Conservation (phyloP, 106 monocot species). For the Narthecium ossifragum region DNA sequence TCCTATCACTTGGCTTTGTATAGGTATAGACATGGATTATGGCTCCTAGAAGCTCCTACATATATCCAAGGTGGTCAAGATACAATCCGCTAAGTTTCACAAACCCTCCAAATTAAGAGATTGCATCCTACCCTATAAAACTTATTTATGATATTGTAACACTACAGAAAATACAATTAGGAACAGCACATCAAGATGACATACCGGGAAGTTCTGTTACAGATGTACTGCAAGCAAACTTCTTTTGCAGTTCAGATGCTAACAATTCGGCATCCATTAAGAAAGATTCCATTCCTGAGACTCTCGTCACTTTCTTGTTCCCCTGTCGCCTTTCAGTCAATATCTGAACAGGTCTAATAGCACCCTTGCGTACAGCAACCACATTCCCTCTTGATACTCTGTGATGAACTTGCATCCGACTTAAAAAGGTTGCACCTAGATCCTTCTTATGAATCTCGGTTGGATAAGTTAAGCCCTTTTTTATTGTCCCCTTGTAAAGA, state of each 20-base stretch:
- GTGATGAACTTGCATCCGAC: slow-evolving; percentile 83
- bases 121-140: no score
- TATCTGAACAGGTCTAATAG: slow-evolving; percentile 69
- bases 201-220: slow-evolving; percentile 91
- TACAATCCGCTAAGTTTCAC: no score
- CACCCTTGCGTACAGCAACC: slow-evolving; percentile 61
- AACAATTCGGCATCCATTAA: slow-evolving; percentile 79
- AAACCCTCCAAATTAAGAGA: no score
- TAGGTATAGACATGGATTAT: no score
- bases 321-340: slow-evolving; percentile 92
- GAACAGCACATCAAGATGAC: background rate
- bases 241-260: slow-evolving; percentile 92
- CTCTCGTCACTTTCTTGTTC: slow-evolving; percentile 89
- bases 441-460: slow-evolving; percentile 92
- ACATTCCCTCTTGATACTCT: slow-evolving; percentile 59
- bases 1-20: no score
- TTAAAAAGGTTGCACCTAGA: slow-evolving; percentile 73
- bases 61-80: no score
- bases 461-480: slow-evolving; percentile 81
- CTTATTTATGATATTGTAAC: no score
- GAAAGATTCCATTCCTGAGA: slow-evolving; percentile 82
- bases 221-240: slow-evolving; percentile 97
- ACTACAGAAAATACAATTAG: no score
- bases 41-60: no score
- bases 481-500: slow-evolving; percentile 83